A percentile compares a stretch with the other conserved stretches of the same genome.
Conservation (phyloP, 1,284 basidiomycete genomes). For the Ustilago cynodontis region DNA sequence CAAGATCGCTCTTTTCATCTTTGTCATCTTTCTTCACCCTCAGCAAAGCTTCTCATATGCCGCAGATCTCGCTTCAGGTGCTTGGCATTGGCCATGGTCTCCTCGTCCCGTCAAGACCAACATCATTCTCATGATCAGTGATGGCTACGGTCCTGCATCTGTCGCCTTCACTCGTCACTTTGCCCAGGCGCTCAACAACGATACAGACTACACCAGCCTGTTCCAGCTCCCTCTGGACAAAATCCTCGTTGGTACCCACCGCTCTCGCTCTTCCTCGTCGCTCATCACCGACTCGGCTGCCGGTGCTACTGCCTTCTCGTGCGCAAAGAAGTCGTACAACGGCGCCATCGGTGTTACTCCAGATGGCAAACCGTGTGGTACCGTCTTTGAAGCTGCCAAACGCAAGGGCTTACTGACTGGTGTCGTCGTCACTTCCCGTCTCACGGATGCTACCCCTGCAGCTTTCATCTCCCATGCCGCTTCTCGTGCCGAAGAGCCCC, state of each 20-base stretch:
- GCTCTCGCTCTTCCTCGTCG: conserved; percentile 67
- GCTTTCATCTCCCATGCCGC: conserved; percentile 70
- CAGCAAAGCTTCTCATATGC: conserved; percentile 14
- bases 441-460: conserved; percentile 69
- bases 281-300: conserved; percentile 71
- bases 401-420: conserved; percentile 69
- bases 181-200: conserved; percentile 59
- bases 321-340: conserved; percentile 70
- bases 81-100: conserved; percentile 42
- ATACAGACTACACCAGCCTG: conserved; percentile 30
- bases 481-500: conserved; percentile 47
- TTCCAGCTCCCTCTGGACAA: conserved; percentile 66
- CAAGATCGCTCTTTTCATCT: conserved; percentile 11
- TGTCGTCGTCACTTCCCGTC: conserved; percentile 68
- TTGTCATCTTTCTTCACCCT: background rate
- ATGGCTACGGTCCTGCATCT: conserved; percentile 70
- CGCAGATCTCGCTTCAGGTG: conserved; percentile 18
- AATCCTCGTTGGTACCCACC: conserved; percentile 67
- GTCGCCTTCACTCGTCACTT: conserved; percentile 68
- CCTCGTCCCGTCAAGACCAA: conserved; percentile 57
- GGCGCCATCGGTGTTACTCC: conserved; percentile 69
- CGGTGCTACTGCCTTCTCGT: conserved; percentile 70
- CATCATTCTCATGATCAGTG: conserved; percentile 70
- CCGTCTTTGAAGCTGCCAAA: conserved; percentile 71
- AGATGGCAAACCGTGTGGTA: conserved; percentile 65